Evolutionary conservation across 108 stramenopile species (phyloP).

Genomic region (Discostella pseudostelligera): DNA sequence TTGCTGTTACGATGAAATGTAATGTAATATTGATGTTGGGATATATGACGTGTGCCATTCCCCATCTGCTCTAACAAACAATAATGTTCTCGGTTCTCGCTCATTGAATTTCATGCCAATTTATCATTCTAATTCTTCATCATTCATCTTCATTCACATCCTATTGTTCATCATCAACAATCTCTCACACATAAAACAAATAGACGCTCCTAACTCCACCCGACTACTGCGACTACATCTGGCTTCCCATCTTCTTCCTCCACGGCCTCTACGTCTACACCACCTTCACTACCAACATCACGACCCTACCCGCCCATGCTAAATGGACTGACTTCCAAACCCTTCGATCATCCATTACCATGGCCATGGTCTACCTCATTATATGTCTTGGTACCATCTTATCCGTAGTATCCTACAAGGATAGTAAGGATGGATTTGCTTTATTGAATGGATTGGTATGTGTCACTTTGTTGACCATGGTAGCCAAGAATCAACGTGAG

Average conservation of each 20-base stretch:
- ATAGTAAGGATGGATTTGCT: not conserved
- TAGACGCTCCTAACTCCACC: slow-evolving; percentile 5
- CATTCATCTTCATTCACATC: not conserved
- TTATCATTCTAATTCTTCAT: too few relatives aligned
- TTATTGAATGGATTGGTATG: not conserved
- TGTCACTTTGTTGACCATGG: not conserved
- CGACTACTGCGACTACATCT: not conserved
- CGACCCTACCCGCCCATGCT: not conserved
- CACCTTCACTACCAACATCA: not conserved
- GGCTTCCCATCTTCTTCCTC: not conserved
- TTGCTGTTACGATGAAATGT: too few relatives aligned
- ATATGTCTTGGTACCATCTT: too few relatives aligned
- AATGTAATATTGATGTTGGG: too few relatives aligned
- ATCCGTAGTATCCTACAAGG: too few relatives aligned
- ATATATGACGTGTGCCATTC: too few relatives aligned
- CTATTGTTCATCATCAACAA: not conserved
- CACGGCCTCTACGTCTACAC: slow-evolving; percentile 3
- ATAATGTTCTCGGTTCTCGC: too few relatives aligned
- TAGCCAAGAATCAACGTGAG: not conserved
- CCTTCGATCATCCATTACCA: not conserved
- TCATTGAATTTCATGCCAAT: too few relatives aligned
- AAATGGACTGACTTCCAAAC: not conserved
- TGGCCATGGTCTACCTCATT: too few relatives aligned
- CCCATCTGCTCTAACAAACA: too few relatives aligned
- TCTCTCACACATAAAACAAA: not conserved